phyloP scores from a whole-genome alignment of 2,329 filamentous ascomycete genomes.

The Monosporascus sp. region DNA sequence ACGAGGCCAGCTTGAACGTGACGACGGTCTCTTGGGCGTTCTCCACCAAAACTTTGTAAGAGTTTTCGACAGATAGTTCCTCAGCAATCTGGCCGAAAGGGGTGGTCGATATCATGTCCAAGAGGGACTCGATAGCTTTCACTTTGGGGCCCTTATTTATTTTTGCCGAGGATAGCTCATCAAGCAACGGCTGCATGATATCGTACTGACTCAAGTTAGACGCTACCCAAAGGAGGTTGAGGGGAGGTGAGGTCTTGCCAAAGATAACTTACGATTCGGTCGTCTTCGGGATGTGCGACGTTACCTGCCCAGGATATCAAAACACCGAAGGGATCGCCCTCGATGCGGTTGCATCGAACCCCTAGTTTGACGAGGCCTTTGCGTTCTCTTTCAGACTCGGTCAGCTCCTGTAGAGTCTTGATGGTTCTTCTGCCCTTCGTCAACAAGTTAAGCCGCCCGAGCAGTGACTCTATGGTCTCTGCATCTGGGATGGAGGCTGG shows the following conservation, averaged over 20 bases:
- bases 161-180: too few species aligned
- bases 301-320: neutral
- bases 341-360: neutral
- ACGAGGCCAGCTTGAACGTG: neutral
- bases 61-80: too few species aligned
- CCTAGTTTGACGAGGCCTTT: neutral
- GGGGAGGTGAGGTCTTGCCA: neutral
- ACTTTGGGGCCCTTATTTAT: too few species aligned
- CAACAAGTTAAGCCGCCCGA: neutral
- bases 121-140: too few species aligned
- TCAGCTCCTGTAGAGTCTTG: neutral
- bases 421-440: neutral
- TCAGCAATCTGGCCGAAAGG: too few species aligned
- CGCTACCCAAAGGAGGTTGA: too few species aligned
- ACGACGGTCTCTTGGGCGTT: neutral
- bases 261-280: neutral
- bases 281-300: neutral
- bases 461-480: neutral
- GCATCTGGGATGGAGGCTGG: neutral
- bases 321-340: neutral
- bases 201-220: too few species aligned
- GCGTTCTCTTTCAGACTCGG: neutral
- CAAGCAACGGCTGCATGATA: too few species aligned
- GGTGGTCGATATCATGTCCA: too few species aligned
- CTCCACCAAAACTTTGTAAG: too few species aligned